Base-by-base conservation (phyloP, 73 alveolate genomes). In the Urostyla sp. region DNA sequence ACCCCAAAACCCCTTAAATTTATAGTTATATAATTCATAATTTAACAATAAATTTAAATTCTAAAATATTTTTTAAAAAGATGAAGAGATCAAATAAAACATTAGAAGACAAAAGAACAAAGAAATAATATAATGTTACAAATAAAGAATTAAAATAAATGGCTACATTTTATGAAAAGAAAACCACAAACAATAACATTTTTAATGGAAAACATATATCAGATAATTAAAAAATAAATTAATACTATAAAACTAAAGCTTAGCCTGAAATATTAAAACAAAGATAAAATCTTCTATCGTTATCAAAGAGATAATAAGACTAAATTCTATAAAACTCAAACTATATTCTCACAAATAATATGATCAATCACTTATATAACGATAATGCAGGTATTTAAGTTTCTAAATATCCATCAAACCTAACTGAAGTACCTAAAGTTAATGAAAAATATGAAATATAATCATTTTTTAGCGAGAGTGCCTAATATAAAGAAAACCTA, bases 201-300 rank as follows among this genome's bases (percentile, higher is more conserved):
- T 69, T 69, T 26, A 69, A 69, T 49, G 83, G 83, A 6, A 69
- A 69, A 34, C 44, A 69, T 23, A 23, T 69, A 31, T 69, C 83
- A 4, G 83, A 69, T 48, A 56, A 69, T 34, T 46, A 56, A 1
- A 16, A 26, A 23, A 69, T 69, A 52, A 37, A 55, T 7, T 23
- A 69, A 20, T 69, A 46, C 60, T 69, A 69, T 24, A 51, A 69
- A 32, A 54, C 48, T 55, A 69, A 69, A 46, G 60, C 83, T 30
- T 13, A 54, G 23, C 83, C 83, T 30, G 67, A 45, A 27, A 52
- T 69, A 11, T 54, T 60, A 34, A 37, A 23, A 20, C 3, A n/a
- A 20, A 7, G 1, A 13, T 27, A 63, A 16, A 34, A 15, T 16
- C 37, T 38, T 13, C 61, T 60, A 16, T 18, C 37, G 13, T 34